Conservation (phyloP, 1,284 basidiomycete species). For the Cutaneotrichosporon dermatis region DNA sequence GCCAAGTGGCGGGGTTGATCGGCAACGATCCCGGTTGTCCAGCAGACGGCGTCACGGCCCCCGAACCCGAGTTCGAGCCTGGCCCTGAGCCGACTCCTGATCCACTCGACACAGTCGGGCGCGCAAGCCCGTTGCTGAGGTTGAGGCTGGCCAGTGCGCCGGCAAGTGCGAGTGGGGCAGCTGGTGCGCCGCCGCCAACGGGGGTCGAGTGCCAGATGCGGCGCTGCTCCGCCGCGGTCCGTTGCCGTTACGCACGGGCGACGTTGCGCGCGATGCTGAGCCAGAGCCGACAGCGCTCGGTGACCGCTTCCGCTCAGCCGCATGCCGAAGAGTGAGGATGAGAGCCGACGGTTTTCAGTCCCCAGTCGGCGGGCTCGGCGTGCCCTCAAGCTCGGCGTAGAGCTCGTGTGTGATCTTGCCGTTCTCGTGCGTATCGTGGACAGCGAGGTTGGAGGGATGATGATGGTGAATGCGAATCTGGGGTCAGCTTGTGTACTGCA, state of each 20-base stretch:
- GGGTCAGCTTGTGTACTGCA: too few species aligned
- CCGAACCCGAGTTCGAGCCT: neutral
- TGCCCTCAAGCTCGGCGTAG: slow-evolving; percentile 29
- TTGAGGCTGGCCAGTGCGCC: slow-evolving; percentile 16
- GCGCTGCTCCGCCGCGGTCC: neutral
- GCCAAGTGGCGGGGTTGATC: slow-evolving; percentile 6
- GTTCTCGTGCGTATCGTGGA: slow-evolving; percentile 32
- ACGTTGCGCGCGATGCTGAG: neutral
- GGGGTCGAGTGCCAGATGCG: slow-evolving; percentile 10
- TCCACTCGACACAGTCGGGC: neutral
- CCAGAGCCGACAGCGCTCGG: neutral
- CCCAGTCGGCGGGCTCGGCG: slow-evolving; percentile 6
- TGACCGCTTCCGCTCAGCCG: slow-evolving; percentile 3
- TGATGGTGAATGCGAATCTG: slow-evolving; percentile 20
- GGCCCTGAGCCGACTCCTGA: neutral
- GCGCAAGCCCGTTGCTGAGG: slow-evolving; percentile 1
- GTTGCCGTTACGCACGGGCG: neutral
- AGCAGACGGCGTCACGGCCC: neutral
- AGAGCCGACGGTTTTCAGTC: neutral
- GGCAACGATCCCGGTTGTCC: neutral
- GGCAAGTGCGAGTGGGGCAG: slow-evolving; percentile 6
- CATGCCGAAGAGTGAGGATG: slow-evolving; percentile 16
- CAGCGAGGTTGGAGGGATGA: slow-evolving; percentile 26
- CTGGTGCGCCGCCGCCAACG: neutral
- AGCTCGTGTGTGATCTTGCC: slow-evolving; percentile 24